phyloP scores from a whole-genome alignment of 192 early-diverging fungal species.

The Entomortierella parvispora region DNA sequence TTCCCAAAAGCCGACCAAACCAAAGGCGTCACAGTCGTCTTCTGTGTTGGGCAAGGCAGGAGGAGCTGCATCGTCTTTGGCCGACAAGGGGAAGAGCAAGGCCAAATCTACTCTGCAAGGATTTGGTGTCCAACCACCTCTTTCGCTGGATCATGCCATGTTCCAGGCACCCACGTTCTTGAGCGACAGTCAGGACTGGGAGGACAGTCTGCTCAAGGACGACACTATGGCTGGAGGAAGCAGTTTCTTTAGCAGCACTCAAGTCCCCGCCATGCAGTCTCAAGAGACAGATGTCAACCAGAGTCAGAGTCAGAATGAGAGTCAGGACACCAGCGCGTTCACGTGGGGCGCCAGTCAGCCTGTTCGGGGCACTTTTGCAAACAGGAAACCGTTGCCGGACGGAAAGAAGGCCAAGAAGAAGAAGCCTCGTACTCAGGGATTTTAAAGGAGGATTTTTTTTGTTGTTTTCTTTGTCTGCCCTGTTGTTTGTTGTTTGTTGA shows the following conservation, averaged over 20 bases:
- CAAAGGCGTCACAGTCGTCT: background rate
- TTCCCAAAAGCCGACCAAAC: background rate
- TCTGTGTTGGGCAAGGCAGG: background rate
- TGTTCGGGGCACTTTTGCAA: constrained; percentile 21
- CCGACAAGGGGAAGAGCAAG: background rate
- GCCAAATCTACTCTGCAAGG: background rate
- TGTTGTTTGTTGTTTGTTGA: no score
- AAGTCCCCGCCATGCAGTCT: background rate
- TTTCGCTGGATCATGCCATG: background rate
- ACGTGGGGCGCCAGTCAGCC: constrained; percentile 31
- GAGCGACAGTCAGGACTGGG: background rate
- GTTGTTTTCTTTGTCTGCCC: no score
- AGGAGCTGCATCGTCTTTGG: no score
- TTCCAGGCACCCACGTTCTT: background rate
- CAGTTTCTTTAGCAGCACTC: background rate
- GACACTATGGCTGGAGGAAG: background rate
- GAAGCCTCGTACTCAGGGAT: constrained; percentile 21
- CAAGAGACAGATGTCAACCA: background rate
- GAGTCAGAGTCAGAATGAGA: constrained; percentile 11
- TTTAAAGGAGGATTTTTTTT: constrained; percentile 21
- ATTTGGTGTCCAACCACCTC: background rate
- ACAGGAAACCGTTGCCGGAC: background rate
- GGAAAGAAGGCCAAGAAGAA: constrained; percentile 33
- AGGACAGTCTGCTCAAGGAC: background rate
- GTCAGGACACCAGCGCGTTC: background rate